phyloP scores from a whole-genome alignment of 139 green algal species.

The Picochlorum sp. region DNA sequence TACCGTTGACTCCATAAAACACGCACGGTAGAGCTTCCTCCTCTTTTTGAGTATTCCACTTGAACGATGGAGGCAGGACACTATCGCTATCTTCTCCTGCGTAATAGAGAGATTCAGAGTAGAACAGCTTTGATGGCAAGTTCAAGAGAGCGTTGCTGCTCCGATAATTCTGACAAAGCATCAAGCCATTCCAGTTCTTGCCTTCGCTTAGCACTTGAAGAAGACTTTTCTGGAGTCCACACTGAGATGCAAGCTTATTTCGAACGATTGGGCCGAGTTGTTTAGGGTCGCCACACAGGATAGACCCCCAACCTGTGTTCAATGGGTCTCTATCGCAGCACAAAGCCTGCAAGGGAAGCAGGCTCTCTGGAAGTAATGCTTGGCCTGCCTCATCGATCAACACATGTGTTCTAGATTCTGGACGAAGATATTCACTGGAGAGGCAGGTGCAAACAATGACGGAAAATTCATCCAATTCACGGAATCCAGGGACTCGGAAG shows the following conservation, averaged over 20 bases:
- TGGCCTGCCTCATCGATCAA: slow-evolving; percentile 60
- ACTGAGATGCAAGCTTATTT: slow-evolving; percentile 18
- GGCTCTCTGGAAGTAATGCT: slow-evolving; percentile 43
- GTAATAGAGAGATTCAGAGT: slow-evolving; percentile 36
- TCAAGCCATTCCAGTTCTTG: neutral
- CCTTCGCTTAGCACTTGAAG: slow-evolving; percentile 51
- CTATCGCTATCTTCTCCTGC: slow-evolving; percentile 18
- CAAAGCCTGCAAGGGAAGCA: slow-evolving; percentile 41
- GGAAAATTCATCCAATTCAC: neutral
- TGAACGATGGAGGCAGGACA: no score
- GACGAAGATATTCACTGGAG: slow-evolving; percentile 7
- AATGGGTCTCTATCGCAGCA: slow-evolving; percentile 10
- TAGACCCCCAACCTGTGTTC: slow-evolving; percentile 7
- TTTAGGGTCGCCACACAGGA: slow-evolving; percentile 63
- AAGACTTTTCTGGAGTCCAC: slow-evolving; percentile 48
- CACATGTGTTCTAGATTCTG: slow-evolving; percentile 44
- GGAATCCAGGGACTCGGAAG: slow-evolving; percentile 13
- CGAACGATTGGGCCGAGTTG: slow-evolving; percentile 64
- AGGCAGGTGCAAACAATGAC: slow-evolving; percentile 42
- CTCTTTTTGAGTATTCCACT: no score
- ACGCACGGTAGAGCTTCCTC: slow-evolving; percentile 12
- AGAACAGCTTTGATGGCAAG: slow-evolving; percentile 47
- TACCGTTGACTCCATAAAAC: slow-evolving; percentile 54
- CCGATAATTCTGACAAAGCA: neutral
- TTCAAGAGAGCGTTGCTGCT: neutral